Evolutionary conservation across 495 filamentous ascomycete genomes (phyloP), one percentile per base, ranked within the genome.

Genomic region (Cercophora scortea): DNA sequence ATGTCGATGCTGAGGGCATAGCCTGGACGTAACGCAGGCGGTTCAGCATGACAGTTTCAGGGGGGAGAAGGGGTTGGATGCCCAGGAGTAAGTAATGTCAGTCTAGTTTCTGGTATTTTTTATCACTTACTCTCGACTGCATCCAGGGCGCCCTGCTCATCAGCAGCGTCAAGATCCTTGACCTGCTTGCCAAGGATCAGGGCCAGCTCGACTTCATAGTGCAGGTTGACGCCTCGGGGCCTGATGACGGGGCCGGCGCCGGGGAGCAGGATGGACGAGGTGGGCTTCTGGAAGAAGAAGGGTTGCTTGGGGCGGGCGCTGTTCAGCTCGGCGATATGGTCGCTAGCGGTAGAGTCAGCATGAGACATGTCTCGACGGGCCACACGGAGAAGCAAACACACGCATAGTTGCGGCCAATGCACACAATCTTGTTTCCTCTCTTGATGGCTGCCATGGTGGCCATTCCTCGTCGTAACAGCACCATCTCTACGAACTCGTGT

Each of bases 331-430:
- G 84, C 78, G 61, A 96, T 86, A 71, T 99, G 93, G 73, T 96
- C 92, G 68, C 89, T 94, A 67, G 50, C 49, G 54, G 50, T 40
- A 45, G 53, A 54, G 61, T 68, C 49, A 63, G 58, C 38, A 18
- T 45, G 25, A 25, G 5, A 25, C 25, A 25, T 25, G 13, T 39
- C n/a, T 44, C 34, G 17, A 10, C 13, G 32, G 36, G 32, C 35
- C 46, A 25, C 46, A 35, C 15, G 9, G 17, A 50, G 15, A 52
- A 47, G 52, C 18, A 47, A 54, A 79, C 87, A 54, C 73, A 95
- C 89, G 90, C 91, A 79, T 95, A 97, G 73, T 98, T 98, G 56
- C 93, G 82, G 61, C 94, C 93, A 68, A 99, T 95, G 75, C 93
- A 97, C 67, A 96, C 87, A 53, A 97, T 82, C 75, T 96, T 94